Conservation (phyloP, 441 rosid species). For the Gossypium gossypioides region DNA sequence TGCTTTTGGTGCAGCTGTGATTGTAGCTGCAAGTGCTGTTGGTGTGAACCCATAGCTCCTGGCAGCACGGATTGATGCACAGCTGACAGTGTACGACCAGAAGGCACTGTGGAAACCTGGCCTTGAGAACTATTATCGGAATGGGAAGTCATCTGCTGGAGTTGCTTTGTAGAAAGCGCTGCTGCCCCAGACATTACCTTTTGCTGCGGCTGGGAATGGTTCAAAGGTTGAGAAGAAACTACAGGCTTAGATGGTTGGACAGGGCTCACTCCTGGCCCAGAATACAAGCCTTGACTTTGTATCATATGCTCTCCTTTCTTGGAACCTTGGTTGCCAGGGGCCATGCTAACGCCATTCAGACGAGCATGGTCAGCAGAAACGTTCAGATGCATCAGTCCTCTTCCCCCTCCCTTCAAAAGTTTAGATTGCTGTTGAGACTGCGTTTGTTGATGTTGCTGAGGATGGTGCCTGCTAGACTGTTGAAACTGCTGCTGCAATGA, state of each 20-base stretch:
- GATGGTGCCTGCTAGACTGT: conserved; percentile 78
- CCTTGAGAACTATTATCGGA: conserved; percentile 49
- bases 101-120: conserved; percentile 42
- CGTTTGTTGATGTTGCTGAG: conserved; percentile 59
- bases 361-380: conserved; percentile 54
- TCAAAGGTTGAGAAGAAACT: conserved; percentile 45
- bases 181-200: conserved; percentile 41
- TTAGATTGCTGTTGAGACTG: conserved; percentile 66
- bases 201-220: conserved; percentile 49
- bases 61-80: conserved; percentile 43
- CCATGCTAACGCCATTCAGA: conserved; percentile 51
- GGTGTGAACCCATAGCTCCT: conserved; percentile 41
- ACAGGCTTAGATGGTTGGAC: conserved; percentile 57
- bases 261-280: conserved; percentile 44
- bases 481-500: conserved; percentile 73
- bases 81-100: conserved; percentile 35
- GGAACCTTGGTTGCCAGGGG: conserved; percentile 49
- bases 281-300: conserved; percentile 56
- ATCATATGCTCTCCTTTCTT: conserved; percentile 64
- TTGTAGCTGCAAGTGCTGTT: conserved; percentile 48
- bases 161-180: conserved; percentile 36
- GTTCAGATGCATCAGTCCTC: conserved; percentile 66
- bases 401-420: conserved; percentile 62
- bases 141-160: conserved; percentile 49
- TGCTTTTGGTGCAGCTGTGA: conserved; percentile 56